Evolutionary conservation across 768 basidiomycete species (phyloP), one percentile per base, ranked within the genome.

Genomic region (Trametes cingulata): DNA sequence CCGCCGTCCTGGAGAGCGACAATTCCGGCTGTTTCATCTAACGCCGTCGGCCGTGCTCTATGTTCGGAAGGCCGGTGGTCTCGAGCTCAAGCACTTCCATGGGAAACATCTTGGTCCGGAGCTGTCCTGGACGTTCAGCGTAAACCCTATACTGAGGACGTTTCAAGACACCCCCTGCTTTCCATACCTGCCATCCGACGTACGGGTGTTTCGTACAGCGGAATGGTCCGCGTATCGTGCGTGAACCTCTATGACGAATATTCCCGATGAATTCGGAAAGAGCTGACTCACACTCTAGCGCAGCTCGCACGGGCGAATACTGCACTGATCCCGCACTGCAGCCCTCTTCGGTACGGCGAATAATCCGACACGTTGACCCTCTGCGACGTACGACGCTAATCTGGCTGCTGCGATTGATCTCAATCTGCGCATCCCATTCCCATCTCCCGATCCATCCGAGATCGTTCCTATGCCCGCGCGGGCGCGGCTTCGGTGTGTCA

Each of bases 401-500:
- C 61, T 46, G n/a, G 29, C 41, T 56, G 29, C 29, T 33, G 29
- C 29, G 29, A 33, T 33, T 33, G 29, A 33, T 33, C 6, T 4
- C 29, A 33, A 33, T 33, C 29, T 33, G 10, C 29, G n/a, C 10
- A 33, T 33, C 4, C 29, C n/a, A n/a, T 52, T 56, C 24, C 55
- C 41, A 57, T 62, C 61, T 62, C 42, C 53, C 59, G 59, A 61
- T 61, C 29, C 47, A n/a, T 25, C 52, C 51, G 35, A 59, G 58
- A 58, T 52, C 29, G 14, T 59, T 19, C 42, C 5, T 35, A 24
- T 17, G 43, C 45, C 39, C 51, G 24, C 42, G 43, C 22, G 37
- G 17, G 33, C 35, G 55, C 25, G 20, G 17, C 17, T 54, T 54
- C 54, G 54, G 49, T 24, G 42, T 48, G 47, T 53, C 55, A 56